Base-by-base conservation (phyloP, 2,329 filamentous ascomycete genomes). In the Colletotrichum phormii region DNA sequence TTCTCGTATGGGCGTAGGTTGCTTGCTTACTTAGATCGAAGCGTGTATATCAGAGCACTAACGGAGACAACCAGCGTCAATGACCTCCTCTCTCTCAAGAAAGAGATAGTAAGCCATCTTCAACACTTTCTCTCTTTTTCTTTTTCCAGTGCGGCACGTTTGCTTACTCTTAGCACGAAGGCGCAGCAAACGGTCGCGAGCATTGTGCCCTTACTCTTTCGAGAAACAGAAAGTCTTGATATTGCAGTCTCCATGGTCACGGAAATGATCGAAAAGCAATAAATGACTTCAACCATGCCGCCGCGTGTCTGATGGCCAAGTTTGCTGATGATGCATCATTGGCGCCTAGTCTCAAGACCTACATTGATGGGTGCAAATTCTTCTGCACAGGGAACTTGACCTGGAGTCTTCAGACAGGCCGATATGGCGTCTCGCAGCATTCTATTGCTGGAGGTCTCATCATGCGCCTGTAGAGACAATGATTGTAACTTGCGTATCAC, bases 201-300 rank as follows among this genome's bases (percentile, higher is more conserved):
- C 15, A 51, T 62, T 13, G 37, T 62, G 3, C 37, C 37, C 3
- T 33, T 62, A 15, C 42, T 51, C 15, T 46, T 24, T 5, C 26
- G 6, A 31, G 24, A 8, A 8, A 12, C 59, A 3, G 26, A 54
- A 18, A 33, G 13, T 11, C 29, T 66, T 35, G 35, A 49, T 5
- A 18, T 35, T 15, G 54, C 37, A 24, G 53, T 66, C 2, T 35
- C 26, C 4, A 26, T 59, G 54, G 54, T 59, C 26, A 11, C 24
- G n/a, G 63, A 24, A 18, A 59, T n/a, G 18, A 66, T 66, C 37
- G 35, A 59, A n/a, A 66, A 9, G 35, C 64, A 4, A 29, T 63
- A 4, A 18, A 24, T 24, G 24, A 54, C 7, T 68, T 63, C 4
- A 13, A 68, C 3, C 9, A 31, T n/a, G 58, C 22, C 1, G 24